phyloP scores from a whole-genome alignment of 768 basidiomycete genomes.

The Mrakia frigida region DNA sequence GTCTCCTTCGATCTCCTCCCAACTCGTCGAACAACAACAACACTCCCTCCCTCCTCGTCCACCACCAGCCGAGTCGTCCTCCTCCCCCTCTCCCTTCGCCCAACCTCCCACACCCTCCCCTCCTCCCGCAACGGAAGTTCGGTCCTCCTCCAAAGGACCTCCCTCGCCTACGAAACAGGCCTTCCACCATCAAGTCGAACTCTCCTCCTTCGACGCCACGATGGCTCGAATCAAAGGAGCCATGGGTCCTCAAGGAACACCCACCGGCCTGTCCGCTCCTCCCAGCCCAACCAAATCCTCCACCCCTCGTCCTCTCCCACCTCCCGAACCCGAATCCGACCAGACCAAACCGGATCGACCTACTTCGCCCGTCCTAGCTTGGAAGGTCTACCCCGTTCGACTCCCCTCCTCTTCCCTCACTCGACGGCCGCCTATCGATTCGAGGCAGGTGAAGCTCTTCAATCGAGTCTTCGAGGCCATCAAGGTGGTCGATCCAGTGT shows the following conservation, averaged over 20 bases:
- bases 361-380: conserved; percentile 43
- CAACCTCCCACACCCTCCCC: neutral
- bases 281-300: conserved; percentile 6
- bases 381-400: conserved; percentile 42
- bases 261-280: neutral
- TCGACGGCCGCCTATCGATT: neutral
- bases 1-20: neutral
- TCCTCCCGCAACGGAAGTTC: neutral
- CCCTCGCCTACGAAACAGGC: neutral
- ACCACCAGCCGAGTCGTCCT: neutral
- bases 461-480: neutral
- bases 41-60: neutral
- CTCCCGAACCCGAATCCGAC: neutral
- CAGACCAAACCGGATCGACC: conserved; percentile 40
- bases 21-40: neutral
- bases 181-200: neutral
- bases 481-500: conserved; percentile 2
- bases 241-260: conserved; percentile 8
- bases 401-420: conserved; percentile 33
- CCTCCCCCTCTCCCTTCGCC: neutral
- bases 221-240: conserved; percentile 27
- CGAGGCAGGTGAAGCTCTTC: conserved; percentile 5
- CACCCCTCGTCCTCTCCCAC: neutral
- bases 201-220: conserved; percentile 22
- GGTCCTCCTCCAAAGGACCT: neutral